Evolutionary conservation across 1,284 basidiomycete genomes (phyloP), one percentile per base, ranked within the genome.

Genomic region (Baeospora myosura): DNA sequence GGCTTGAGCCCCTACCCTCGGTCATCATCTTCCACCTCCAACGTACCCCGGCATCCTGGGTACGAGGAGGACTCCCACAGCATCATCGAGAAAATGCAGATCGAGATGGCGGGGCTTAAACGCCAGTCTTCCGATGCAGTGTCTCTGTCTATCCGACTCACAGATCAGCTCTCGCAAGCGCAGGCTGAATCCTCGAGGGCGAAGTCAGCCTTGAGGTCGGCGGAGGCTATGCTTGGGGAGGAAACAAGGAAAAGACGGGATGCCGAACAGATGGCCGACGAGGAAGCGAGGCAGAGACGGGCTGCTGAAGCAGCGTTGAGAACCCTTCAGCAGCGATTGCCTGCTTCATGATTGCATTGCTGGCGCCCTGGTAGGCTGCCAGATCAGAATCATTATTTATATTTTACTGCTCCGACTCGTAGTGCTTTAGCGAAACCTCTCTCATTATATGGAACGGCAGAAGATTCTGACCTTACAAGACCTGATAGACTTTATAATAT

Each of bases 51-150:
- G 34, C 49, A 52, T 45, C 46, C 42, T 29, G 45, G 31, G 17
- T 34, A 61, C 33, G 60, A 57, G 36, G 60, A 63, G 21, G 52
- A 46, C 23, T 52, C 62, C 20, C 63, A 71, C 41, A 64, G 61
- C 31, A 61, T 69, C 7, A 60, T 83, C 41, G 76, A 82, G 44
- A 71, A 69, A 38, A 66, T 84, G 58, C 70, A 76, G 54, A 69
- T 69, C 51, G 81, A 86, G 60, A 68, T 82, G 54, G 71, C 68
- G 11, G 68, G 59, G 25, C 61, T 85, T 42, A 71, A 78, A 38
- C 69, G 72, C 45, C 80, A 83, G 56, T 73, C 78, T 14, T 69
- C 76, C 11, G 80, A 85, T 48, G 78, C 80, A 3, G 68, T 79
- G 33, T 72, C 74, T 2, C 66, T 76, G 29, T 79, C 78, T 1